Evolutionary conservation across 2,329 filamentous ascomycete species (phyloP).

Genomic region (Davidsoniella neocaledoniae): DNA sequence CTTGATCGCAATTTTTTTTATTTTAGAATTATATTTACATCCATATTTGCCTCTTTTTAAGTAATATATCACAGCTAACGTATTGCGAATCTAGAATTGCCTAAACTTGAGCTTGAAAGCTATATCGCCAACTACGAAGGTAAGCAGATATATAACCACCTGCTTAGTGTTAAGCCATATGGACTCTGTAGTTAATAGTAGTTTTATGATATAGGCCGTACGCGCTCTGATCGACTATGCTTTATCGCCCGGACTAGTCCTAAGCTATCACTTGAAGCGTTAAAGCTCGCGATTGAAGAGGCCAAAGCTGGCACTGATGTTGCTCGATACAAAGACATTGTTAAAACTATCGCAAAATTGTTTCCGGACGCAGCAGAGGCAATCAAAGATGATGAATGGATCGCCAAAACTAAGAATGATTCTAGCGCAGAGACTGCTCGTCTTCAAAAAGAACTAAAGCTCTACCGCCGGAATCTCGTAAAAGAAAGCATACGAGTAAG

Average conservation of each 20-base stretch:
- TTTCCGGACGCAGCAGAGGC: constrained; percentile 54
- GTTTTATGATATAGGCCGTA: constrained; percentile 41
- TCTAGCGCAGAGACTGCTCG: constrained; percentile 55
- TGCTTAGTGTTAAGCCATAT: not conserved
- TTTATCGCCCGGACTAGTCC: constrained; percentile 68
- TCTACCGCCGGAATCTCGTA: constrained; percentile 91
- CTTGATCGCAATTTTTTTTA: too few species aligned
- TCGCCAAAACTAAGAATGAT: constrained; percentile 45
- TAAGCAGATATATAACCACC: constrained; percentile 21
- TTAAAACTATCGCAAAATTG: constrained; percentile 44
- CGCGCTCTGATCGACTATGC: constrained; percentile 63
- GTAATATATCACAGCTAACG: too few species aligned
- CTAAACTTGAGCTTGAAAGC: constrained; percentile 79
- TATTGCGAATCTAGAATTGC: constrained; percentile 37
- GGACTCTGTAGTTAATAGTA: not conserved
- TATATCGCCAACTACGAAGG: constrained; percentile 84
- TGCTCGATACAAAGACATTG: constrained; percentile 50
- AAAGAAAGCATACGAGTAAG: constrained; percentile 85
- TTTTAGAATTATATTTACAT: too few species aligned
- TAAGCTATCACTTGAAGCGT: constrained; percentile 59
- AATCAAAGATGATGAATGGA: constrained; percentile 54
- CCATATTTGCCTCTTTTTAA: too few species aligned
- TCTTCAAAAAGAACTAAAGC: constrained; percentile 73
- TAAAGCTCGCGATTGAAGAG: constrained; percentile 60
- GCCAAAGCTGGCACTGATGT: constrained; percentile 64